Conservation (phyloP, 2,329 filamentous ascomycete species). For the Rhexocercosporidium sp. region DNA sequence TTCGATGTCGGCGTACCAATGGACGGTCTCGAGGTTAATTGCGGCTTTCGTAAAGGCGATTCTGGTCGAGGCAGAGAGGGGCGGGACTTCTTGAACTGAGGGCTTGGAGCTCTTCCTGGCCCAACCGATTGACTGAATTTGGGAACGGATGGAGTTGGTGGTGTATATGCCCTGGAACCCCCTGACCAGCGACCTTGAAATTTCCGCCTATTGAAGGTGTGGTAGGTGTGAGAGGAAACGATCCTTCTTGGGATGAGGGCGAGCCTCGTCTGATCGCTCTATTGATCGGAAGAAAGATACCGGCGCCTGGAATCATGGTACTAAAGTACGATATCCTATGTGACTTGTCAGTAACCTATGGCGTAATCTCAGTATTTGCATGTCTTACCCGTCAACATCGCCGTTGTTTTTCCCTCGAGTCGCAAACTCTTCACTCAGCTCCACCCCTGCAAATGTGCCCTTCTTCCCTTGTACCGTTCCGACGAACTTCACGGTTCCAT, state of each 20-base stretch:
- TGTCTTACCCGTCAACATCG: slow-evolving; percentile 86
- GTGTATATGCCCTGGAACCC: slow-evolving; percentile 62
- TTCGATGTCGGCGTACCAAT: slow-evolving; percentile 55
- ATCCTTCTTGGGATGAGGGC: slow-evolving; percentile 55
- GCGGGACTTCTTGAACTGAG: slow-evolving; percentile 72
- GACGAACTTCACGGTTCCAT: slow-evolving; percentile 86
- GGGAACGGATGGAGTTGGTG: slow-evolving; percentile 68
- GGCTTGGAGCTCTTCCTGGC: slow-evolving; percentile 70
- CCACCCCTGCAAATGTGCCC: slow-evolving; percentile 90
- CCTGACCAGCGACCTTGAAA: slow-evolving; percentile 48
- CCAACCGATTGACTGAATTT: slow-evolving; percentile 92
- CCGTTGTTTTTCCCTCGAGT: slow-evolving; percentile 91
- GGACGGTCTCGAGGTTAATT: slow-evolving; percentile 61
- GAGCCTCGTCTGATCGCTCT: slow-evolving; percentile 76
- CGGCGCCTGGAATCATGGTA: slow-evolving; percentile 77
- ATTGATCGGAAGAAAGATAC: slow-evolving; percentile 89
- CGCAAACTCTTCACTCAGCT: slow-evolving; percentile 82
- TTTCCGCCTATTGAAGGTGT: slow-evolving; percentile 61
- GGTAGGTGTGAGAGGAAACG: slow-evolving; percentile 70
- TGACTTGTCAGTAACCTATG: slow-evolving; percentile 33
- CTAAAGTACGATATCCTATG: slow-evolving; percentile 76
- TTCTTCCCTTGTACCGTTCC: slow-evolving; percentile 87
- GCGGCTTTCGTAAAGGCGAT: slow-evolving; percentile 76
- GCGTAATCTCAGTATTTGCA: slow-evolving; percentile 31
- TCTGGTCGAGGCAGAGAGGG: slow-evolving; percentile 87